A percentile compares a stretch with the other conserved stretches of the same genome.
Conservation (phyloP, 2,329 filamentous ascomycete species). For the Dothistroma pini region DNA sequence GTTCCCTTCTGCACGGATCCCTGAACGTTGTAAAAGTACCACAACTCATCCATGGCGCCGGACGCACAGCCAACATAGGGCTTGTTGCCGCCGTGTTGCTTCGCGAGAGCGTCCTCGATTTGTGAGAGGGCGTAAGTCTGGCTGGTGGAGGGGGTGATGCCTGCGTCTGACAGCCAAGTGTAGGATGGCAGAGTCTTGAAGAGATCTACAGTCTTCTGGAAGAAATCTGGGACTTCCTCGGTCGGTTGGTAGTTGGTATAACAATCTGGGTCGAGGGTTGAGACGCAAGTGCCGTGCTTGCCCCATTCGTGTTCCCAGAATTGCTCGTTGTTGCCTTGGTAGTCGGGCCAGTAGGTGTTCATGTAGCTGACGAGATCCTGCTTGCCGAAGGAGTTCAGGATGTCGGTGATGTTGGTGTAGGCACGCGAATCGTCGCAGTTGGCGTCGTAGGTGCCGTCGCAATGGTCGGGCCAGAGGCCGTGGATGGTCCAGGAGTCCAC, state of each 20-base stretch:
- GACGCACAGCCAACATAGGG: conserved; percentile 58
- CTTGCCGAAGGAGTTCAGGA: conserved; percentile 55
- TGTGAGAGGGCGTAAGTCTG: conserved; percentile 57
- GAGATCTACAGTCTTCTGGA: conserved; percentile 60
- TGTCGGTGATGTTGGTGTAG: conserved; percentile 63
- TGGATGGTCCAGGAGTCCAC: conserved; percentile 70
- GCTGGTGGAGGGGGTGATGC: conserved; percentile 53
- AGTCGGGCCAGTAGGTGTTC: conserved; percentile 68
- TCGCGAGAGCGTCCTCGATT: conserved; percentile 57
- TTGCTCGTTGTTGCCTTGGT: conserved; percentile 58
- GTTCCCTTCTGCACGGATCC: conserved; percentile 58
- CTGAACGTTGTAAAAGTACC: conserved; percentile 62
- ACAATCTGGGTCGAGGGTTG: conserved; percentile 62
- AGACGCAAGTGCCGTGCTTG: conserved; percentile 71
- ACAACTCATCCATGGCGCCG: conserved; percentile 51
- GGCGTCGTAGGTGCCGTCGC: conserved; percentile 65
- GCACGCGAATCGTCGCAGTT: conserved; percentile 60
- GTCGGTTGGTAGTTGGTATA: conserved; percentile 56
- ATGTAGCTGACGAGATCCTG: conserved; percentile 62
- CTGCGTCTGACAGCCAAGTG: conserved; percentile 57
- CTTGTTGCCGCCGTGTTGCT: conserved; percentile 51
- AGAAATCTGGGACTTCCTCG: conserved; percentile 67
- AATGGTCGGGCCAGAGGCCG: conserved; percentile 57
- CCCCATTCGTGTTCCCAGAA: conserved; percentile 56
- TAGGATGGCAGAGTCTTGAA: conserved; percentile 67